phyloP scores from a whole-genome alignment of 345 rosid genomes.

The Lepidium didymum region DNA sequence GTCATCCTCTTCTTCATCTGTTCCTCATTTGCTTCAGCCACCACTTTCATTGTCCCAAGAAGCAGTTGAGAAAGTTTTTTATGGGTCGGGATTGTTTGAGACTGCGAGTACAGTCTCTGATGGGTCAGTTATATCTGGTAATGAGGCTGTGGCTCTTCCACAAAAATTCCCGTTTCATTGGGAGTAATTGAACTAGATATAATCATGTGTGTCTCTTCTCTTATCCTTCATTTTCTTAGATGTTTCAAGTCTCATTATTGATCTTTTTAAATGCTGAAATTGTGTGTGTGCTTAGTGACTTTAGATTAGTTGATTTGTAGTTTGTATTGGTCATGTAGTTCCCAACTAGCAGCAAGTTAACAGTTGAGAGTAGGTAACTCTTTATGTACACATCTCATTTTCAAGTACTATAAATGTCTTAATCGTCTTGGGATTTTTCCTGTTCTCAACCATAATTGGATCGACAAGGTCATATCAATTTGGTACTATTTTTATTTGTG shows the following conservation, averaged over 20 bases:
- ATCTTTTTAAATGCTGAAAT: not conserved
- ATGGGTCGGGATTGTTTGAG: slow-evolving; percentile 38
- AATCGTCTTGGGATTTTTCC: too few relatives aligned
- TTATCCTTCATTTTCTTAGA: not conserved
- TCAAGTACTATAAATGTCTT: too few relatives aligned
- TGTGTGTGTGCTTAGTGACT: not conserved
- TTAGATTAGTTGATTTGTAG: not conserved
- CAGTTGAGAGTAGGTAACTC: not conserved
- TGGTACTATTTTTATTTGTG: too few relatives aligned
- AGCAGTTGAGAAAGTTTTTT: slow-evolving; percentile 32
- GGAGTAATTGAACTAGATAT: slow-evolving; percentile 34
- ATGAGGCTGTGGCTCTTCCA: slow-evolving; percentile 37
- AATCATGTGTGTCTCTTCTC: slow-evolving; percentile 3
- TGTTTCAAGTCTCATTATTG: not conserved
- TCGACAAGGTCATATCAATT: too few relatives aligned
- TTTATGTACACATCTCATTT: not conserved
- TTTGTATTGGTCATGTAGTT: not conserved
- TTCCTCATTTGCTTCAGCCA: slow-evolving; percentile 28
- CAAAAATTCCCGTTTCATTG: slow-evolving; percentile 54
- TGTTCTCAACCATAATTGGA: too few relatives aligned
- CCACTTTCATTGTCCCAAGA: slow-evolving; percentile 22
- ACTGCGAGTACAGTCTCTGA: slow-evolving; percentile 28
- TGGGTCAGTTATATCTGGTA: slow-evolving; percentile 31
- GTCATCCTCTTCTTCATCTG: slow-evolving; percentile 40
- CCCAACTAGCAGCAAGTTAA: not conserved